Conservation (phyloP, 2,329 filamentous ascomycete species). For the Cladosporium sp. region DNA sequence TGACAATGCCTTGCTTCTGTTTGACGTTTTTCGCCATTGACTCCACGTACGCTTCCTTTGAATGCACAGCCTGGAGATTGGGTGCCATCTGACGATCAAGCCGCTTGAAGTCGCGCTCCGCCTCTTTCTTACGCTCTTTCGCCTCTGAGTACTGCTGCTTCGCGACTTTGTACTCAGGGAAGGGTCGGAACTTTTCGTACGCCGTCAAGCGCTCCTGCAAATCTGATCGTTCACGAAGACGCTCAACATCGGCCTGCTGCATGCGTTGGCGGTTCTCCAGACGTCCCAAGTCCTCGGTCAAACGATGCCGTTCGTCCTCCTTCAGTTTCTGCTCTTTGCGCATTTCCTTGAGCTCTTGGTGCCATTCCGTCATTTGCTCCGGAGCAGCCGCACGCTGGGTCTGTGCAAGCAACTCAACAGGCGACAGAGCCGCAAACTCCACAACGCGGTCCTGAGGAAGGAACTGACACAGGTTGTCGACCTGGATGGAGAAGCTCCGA, state of each 20-base stretch:
- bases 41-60: conserved; percentile 63
- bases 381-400: conserved; percentile 86
- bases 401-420: conserved; percentile 74
- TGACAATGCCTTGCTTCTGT: conserved; percentile 51
- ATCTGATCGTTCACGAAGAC: conserved; percentile 68
- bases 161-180: conserved; percentile 60
- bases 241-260: conserved; percentile 76
- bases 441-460: conserved; percentile 92
- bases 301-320: conserved; percentile 47
- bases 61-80: conserved; percentile 61
- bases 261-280: conserved; percentile 69
- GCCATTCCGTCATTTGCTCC: conserved; percentile 72
- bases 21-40: conserved; percentile 53
- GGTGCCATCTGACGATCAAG: conserved; percentile 63
- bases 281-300: conserved; percentile 59
- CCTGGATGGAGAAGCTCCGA: conserved; percentile 75
- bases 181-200: conserved; percentile 60
- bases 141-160: conserved; percentile 46
- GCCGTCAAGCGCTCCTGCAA: conserved; percentile 61
- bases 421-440: conserved; percentile 80
- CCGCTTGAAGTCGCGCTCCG: conserved; percentile 53
- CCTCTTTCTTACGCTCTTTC: conserved; percentile 52
- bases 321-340: conserved; percentile 62
- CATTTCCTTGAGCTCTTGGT: conserved; percentile 66
- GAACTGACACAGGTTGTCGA: conserved; percentile 97